A percentile compares a stretch with the other conserved stretches of the same genome.
Conservation (phyloP, 2,329 filamentous ascomycete genomes). For the Xylariomycetidae sp. region DNA sequence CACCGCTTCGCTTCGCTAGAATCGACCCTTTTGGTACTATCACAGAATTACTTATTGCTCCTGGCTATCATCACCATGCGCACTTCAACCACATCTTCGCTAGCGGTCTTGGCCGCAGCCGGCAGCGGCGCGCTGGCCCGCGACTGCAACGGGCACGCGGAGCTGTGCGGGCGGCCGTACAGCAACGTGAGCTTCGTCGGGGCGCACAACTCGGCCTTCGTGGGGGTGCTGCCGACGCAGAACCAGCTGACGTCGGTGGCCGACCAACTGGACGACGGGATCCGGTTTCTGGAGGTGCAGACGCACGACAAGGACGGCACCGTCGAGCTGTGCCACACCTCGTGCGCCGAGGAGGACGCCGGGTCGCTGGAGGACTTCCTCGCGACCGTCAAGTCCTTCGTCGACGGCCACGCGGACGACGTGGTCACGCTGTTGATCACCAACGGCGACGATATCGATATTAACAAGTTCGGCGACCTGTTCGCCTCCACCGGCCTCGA, state of each 20-base stretch:
- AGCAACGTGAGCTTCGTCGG: conserved; percentile 56
- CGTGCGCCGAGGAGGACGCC: conserved; percentile 52
- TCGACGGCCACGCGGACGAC: conserved; percentile 52
- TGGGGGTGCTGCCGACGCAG: conserved; percentile 45
- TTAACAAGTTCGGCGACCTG: conserved; percentile 46
- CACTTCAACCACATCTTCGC: conserved; percentile 1
- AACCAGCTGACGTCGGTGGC: conserved; percentile 57
- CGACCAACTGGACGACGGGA: conserved; percentile 53
- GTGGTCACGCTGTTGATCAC: conserved; percentile 59
- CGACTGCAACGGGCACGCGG: conserved; percentile 51
- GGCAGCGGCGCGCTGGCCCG: conserved; percentile 13
- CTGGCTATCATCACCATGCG: too few relatives aligned
- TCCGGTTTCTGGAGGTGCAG: conserved; percentile 60
- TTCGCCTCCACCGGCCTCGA: conserved; percentile 52
- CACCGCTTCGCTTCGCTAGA: too few relatives aligned
- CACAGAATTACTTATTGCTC: too few relatives aligned
- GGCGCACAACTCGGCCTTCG: conserved; percentile 60
- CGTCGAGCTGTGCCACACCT: conserved; percentile 60
- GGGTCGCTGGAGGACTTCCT: conserved; percentile 52
- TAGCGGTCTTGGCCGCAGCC: conserved; percentile 17
- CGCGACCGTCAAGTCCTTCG: conserved; percentile 51
- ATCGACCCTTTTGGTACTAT: too few relatives aligned
- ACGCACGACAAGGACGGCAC: conserved; percentile 47
- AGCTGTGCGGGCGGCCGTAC: conserved; percentile 51
- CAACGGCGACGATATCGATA: conserved; percentile 52